Percentiles rank a stretch among this genome's conserved stretches.
These are phyloP conservation scores for Pelargonium fulgidum DNA, from an alignment of 441 rosid species.

Conservation along the genomic window DNA sequence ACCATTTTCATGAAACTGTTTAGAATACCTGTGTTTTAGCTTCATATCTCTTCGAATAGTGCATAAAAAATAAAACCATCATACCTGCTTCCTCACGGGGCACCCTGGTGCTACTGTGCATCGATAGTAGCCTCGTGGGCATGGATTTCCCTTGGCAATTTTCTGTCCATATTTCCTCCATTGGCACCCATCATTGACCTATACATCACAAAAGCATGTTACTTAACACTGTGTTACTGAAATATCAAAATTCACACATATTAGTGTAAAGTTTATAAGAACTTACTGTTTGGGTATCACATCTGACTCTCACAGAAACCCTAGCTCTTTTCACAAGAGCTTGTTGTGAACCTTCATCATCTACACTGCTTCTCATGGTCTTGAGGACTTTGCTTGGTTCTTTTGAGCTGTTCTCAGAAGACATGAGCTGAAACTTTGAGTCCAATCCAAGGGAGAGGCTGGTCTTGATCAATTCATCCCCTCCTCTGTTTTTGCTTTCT, in stretches of 20 bases:
- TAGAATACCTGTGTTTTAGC: no score
- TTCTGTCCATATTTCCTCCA: conserved; percentile 6
- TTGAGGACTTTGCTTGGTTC: background rate
- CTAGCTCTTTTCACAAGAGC: background rate
- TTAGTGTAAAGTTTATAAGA: background rate
- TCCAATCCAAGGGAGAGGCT: background rate
- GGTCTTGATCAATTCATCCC: background rate
- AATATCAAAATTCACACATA: background rate
- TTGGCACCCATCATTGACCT: conserved; percentile 1
- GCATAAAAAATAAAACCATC: background rate
- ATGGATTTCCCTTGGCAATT: background rate
- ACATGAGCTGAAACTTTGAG: background rate
- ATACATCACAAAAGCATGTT: background rate
- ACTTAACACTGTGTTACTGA: no score
- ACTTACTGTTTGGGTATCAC: background rate
- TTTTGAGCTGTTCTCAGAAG: background rate
- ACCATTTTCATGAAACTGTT: background rate
- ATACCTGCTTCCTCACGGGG: background rate
- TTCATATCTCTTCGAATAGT: no score
- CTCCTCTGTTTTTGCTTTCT: background rate
- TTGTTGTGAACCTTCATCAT: background rate
- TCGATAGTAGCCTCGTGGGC: background rate
- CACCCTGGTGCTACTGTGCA: background rate
- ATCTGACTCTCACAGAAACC: conserved; percentile 1
- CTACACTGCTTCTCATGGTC: background rate